Conservation (phyloP, 2,329 filamentous ascomycete species). For the Hymenoscyphus fraxineus region DNA sequence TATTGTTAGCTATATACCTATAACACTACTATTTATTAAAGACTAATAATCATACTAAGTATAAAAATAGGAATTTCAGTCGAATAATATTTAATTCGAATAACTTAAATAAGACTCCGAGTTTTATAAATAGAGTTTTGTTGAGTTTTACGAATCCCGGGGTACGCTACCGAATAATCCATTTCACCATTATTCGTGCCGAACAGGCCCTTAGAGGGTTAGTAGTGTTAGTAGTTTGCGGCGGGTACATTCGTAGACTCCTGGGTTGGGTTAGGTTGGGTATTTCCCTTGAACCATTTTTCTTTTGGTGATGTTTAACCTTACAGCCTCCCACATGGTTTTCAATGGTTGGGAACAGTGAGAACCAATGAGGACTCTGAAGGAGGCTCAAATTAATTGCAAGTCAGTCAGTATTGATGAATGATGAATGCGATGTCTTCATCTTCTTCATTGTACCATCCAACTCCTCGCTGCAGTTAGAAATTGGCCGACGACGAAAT, state of each 20-base stretch:
- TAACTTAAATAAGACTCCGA: no score
- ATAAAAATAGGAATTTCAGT: no score
- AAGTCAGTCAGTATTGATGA: background rate
- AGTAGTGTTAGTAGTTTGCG: background rate
- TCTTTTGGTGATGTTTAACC: background rate
- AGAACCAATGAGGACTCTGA: background rate
- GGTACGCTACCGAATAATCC: no score
- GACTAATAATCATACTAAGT: no score
- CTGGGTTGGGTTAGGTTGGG: background rate
- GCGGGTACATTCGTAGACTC: background rate
- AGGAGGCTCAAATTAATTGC: background rate
- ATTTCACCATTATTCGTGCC: no score
- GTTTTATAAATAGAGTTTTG: no score
- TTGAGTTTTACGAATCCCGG: no score
- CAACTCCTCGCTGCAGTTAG: background rate
- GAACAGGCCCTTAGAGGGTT: no score
- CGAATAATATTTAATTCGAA: no score
- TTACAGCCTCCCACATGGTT: background rate
- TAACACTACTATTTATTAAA: no score
- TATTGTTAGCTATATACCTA: no score
- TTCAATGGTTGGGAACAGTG: background rate
- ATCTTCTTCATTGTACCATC: background rate
- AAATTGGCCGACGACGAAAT: no score
- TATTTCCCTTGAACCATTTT: background rate
- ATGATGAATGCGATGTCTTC: background rate